Evolutionary conservation across 371 early-diverging fungal genomes (phyloP), one percentile per base, ranked within the genome.

Genomic region (Syncephalastrum monosporum): DNA sequence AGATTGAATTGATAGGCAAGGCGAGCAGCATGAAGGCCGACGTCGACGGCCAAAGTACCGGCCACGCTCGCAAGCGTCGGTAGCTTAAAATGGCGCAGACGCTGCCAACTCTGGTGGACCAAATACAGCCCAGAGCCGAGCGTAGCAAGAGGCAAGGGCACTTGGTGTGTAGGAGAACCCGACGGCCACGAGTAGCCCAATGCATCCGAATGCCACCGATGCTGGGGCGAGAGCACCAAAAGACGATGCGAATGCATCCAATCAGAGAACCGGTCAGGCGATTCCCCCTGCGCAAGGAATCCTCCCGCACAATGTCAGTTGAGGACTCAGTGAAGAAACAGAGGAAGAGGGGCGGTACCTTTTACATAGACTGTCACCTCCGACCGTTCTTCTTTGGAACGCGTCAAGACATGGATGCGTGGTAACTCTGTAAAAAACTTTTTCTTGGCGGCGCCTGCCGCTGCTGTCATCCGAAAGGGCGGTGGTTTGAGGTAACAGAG

Each of bases 111-210:
- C 2, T 61, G 64, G 3, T 64, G 61, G 3, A 78, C 25, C 1
- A 78, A 47, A 50, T 67, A 78, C 2, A 71, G 71, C 0, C 69
- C 65, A 0, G 78, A 74, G n/a, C 70, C 70, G 8, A 77, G 24
- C 3, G 69, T 74, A 15, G 78, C 78, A 1, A 78, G 44, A 3
- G 78, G 78, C 25, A 78, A 42, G 0, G 78, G 78, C 15, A 78
- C 60, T 51, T 70, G 67, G 5, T 60, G 52, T 14, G 53, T 25
- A 10, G 66, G 51, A 33, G 63, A 69, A 4, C 78, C 78, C 5
- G 78, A 77, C 6, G 78, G 75, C 78, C 78, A 77, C n/a, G 78
- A 77, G 49, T 74, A 77, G 0, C 78, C 78, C 49, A 77, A 55
- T 23, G 78, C 78, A 10, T 71, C 47, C 14, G 78, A 60, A n/a